Evolutionary conservation across 1,284 basidiomycete genomes (phyloP).

Genomic region (Gomphus sp.): DNA sequence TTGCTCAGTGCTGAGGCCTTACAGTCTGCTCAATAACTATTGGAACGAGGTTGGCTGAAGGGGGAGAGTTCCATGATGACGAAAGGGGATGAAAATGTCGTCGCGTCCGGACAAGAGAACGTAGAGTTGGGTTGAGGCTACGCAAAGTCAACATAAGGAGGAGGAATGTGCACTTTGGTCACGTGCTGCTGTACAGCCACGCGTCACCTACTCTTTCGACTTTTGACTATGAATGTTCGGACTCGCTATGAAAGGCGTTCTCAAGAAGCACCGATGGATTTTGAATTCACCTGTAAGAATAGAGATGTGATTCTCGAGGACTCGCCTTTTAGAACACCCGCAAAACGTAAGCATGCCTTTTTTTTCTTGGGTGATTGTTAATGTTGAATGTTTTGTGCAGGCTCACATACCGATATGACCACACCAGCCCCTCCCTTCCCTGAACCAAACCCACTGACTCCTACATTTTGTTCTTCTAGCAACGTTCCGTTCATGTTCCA

Average conservation of each 20-base stretch:
- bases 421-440: constrained; percentile 4
- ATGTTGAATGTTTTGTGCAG: constrained; percentile 24
- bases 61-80: neutral
- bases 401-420: constrained; percentile 42
- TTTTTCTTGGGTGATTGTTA: neutral
- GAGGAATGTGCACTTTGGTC: neutral
- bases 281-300: constrained; percentile 41
- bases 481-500: constrained; percentile 67
- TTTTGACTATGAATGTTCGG: constrained; percentile 21
- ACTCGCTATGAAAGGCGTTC: constrained; percentile 31
- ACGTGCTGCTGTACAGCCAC: constrained; percentile 7
- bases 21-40: constrained; percentile 93
- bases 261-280: constrained; percentile 79
- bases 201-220: neutral
- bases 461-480: constrained; percentile 52
- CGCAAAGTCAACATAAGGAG: neutral
- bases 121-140: constrained; percentile 2
- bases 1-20: constrained; percentile 16
- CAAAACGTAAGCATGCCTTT: constrained; percentile 48
- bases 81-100: constrained; percentile 2
- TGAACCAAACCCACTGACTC: constrained; percentile 26
- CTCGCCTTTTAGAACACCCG: constrained; percentile 40
- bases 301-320: constrained; percentile 13
- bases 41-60: constrained; percentile 50
- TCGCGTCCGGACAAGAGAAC: neutral